Evolutionary conservation across 495 filamentous ascomycete species (phyloP), one percentile per base, ranked within the genome.

Genomic region (Podospora tetraspora): DNA sequence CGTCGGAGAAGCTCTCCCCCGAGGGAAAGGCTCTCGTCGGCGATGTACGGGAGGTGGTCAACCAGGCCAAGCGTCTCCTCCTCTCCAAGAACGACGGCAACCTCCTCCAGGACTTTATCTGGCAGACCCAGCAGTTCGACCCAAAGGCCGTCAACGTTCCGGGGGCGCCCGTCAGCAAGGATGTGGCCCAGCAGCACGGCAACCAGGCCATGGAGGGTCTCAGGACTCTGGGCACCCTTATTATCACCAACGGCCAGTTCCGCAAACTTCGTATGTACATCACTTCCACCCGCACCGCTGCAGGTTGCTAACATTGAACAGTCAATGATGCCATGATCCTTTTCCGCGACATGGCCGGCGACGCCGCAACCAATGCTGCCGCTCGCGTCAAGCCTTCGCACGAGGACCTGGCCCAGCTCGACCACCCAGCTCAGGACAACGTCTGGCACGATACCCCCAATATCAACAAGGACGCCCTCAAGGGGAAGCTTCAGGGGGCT

Each of bases 201-300:
- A 88, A 90, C 70, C 72, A 92, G 76, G 91, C 88, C 3, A 80
- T 94, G 37, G 90, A 96, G 66, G 95, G 96, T n/a, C 79, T 99
- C 30, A 89, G 91, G 64, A 96, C 91, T 2, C 80, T 99, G 9
- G 95, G 96, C 59, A 94, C 90, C 12, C 85, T 99, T 60, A 81
- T 99, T 69, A 90, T 98, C 76, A 94, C 93, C 68, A 99, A 99
- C 70, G 96, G 95, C 68, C 94, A 97, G 80, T 97, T 97, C 83
- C 86, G 93, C 60, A 97, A 97, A 83, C 87, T 97, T 23, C 79
- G 92, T 95, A 84, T 78, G 92, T 89, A 9, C 5, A 25, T 59
- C 52, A 13, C 9, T 7, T 24, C 11, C 4, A 43, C 22, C 62
- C 4, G 3, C 1, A 19, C 3, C 9, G 30, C 59, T 59, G 8